A percentile compares a stretch with the other conserved stretches of the same genome.
These are phyloP conservation scores for Apiotrichum siamense DNA, from an alignment of 1,284 basidiomycete species.

Conservation along the genomic window DNA sequence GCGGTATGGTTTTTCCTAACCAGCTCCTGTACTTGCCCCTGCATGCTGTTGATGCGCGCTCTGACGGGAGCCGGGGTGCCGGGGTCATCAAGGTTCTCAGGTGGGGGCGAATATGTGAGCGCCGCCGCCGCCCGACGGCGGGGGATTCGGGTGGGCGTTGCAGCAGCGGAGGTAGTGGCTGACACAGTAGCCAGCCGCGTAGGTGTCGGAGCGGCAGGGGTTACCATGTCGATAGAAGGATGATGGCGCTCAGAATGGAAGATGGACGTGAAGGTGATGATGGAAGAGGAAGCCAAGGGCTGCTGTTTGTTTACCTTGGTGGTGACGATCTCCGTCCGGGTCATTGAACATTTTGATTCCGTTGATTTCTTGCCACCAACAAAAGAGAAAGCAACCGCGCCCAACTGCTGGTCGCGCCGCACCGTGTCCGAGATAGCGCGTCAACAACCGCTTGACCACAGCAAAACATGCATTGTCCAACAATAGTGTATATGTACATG, in stretches of 20 bases:
- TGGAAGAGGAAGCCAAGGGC: background rate
- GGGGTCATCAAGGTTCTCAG: slow-evolving; percentile 7
- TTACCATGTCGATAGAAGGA: background rate
- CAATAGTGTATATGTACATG: too few species aligned
- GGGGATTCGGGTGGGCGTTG: slow-evolving; percentile 2
- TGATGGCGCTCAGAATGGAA: background rate
- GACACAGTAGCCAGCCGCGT: background rate
- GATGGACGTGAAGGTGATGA: background rate
- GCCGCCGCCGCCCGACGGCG: background rate
- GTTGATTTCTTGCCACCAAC: background rate
- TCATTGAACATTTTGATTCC: background rate
- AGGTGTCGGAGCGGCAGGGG: background rate
- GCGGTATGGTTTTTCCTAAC: slow-evolving; percentile 30
- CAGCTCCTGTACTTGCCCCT: slow-evolving; percentile 32
- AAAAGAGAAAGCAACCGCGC: background rate
- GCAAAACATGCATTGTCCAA: too few species aligned
- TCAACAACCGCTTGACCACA: too few species aligned
- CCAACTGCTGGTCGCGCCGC: too few species aligned
- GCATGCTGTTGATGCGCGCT: slow-evolving; percentile 30
- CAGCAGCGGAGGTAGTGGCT: background rate
- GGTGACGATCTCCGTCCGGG: background rate
- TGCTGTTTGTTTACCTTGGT: background rate
- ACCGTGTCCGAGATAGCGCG: too few species aligned
- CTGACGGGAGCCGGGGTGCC: slow-evolving; percentile 34
- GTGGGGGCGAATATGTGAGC: background rate